These are phyloP conservation scores for Heimioporus sp. DNA, from an alignment of 768 basidiomycete genomes.

Conservation along the genomic window DNA sequence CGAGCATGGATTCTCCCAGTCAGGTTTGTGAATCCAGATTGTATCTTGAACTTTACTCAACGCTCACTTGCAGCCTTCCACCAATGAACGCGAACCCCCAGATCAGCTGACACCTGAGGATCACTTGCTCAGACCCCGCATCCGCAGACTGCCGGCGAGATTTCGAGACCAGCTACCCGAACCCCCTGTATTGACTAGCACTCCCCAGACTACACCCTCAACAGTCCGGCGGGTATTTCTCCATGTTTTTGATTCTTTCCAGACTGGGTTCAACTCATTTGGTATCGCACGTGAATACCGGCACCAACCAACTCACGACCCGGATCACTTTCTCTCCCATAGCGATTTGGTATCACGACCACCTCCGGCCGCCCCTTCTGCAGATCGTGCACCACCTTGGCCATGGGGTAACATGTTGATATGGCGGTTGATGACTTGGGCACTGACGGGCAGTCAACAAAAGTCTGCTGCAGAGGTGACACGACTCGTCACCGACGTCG, in stretches of 20 bases:
- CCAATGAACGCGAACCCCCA: too few species aligned
- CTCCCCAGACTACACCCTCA: neutral
- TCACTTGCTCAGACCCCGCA: too few species aligned
- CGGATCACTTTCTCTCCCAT: neutral
- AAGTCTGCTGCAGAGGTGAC: constrained; percentile 1
- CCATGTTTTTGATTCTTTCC: neutral
- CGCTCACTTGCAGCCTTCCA: too few species aligned
- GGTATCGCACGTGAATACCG: neutral
- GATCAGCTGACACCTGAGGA: too few species aligned
- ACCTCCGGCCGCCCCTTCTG: neutral
- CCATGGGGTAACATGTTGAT: constrained; percentile 12
- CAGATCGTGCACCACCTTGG: constrained; percentile 5
- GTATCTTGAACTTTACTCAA: too few species aligned
- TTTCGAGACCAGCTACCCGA: neutral
- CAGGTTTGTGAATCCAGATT: too few species aligned
- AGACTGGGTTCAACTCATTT: neutral
- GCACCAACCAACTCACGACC: neutral
- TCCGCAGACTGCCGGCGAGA: too few species aligned
- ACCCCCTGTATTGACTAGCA: neutral
- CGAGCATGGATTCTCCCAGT: too few species aligned
- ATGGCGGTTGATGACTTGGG: constrained; percentile 9
- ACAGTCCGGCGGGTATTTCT: neutral
- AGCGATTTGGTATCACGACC: neutral
- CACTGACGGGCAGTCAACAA: neutral
- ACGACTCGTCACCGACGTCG: neutral